Percentiles rank a stretch among this genome's conserved stretches.
Evolutionary conservation across 1,284 basidiomycete species (phyloP).

Genomic region (Farysia itapuensis): DNA sequence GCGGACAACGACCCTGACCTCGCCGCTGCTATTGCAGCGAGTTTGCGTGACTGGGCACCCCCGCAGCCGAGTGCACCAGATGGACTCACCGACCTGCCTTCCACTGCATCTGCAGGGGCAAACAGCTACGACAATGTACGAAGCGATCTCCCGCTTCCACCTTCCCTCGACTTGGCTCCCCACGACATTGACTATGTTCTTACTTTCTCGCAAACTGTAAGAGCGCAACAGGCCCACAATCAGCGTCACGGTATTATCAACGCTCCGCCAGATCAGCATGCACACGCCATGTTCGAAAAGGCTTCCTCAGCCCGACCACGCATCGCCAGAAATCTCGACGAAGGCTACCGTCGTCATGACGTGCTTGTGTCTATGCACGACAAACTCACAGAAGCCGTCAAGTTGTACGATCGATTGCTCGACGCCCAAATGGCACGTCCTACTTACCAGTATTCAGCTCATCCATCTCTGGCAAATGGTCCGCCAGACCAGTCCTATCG

Average conservation of each 20-base stretch:
- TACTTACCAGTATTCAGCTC: constrained; percentile 10
- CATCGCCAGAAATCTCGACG: constrained; percentile 79
- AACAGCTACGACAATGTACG: neutral
- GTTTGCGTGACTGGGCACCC: constrained; percentile 70
- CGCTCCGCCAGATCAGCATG: constrained; percentile 21
- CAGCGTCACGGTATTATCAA: constrained; percentile 30
- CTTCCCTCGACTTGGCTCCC: constrained; percentile 50
- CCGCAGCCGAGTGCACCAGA: constrained; percentile 48
- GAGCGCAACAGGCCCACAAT: constrained; percentile 33
- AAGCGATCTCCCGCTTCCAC: constrained; percentile 34
- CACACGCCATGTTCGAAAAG: constrained; percentile 74
- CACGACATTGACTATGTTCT: constrained; percentile 54
- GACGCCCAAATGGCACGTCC: constrained; percentile 71
- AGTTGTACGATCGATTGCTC: constrained; percentile 81
- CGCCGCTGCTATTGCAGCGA: constrained; percentile 91
- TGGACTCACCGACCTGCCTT: constrained; percentile 13
- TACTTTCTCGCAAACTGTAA: constrained; percentile 53
- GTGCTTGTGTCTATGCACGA: constrained; percentile 87
- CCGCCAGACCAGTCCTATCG: neutral
- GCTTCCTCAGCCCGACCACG: constrained; percentile 80
- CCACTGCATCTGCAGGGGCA: neutral
- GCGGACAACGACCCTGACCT: constrained; percentile 93
- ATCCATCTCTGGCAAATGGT: too few species aligned
- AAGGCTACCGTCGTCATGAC: constrained; percentile 83
- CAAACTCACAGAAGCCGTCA: constrained; percentile 85